Percentiles rank a stretch among this genome's conserved stretches.
These are phyloP conservation scores for Marchantia paleacea DNA, from an alignment of 225 moss, liverwort and hornwort genomes.

Conservation along the genomic window DNA sequence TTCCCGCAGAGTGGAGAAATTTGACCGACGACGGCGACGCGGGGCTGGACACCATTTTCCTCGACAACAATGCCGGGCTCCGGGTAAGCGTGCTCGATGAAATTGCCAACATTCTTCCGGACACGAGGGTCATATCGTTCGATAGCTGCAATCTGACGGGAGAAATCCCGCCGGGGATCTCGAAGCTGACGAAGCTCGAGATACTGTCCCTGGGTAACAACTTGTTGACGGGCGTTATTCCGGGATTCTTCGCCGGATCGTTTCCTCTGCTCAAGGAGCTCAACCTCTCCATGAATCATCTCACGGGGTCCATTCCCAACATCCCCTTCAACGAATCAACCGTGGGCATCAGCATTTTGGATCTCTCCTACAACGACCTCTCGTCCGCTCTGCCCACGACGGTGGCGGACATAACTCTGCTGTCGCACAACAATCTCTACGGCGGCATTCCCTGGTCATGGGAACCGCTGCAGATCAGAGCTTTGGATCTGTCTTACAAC, in stretches of 20 bases:
- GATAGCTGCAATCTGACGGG: slow-evolving; percentile 8
- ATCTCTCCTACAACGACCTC: slow-evolving; percentile 13
- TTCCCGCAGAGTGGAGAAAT: neutral
- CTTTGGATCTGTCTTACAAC: slow-evolving; percentile 28
- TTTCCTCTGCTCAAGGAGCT: slow-evolving; percentile 6
- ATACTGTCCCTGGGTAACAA: slow-evolving; percentile 12
- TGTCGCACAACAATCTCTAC: slow-evolving; percentile 11
- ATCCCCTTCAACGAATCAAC: neutral
- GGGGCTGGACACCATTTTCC: neutral
- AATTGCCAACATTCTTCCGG: slow-evolving; percentile 3
- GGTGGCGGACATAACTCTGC: slow-evolving; percentile 9
- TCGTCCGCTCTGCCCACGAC: neutral
- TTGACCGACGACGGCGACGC: neutral
- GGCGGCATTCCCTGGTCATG: slow-evolving; percentile 6
- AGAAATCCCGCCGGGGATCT: slow-evolving; percentile 1
- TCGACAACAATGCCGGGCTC: slow-evolving; percentile 5
- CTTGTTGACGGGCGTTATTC: neutral
- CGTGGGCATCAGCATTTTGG: neutral
- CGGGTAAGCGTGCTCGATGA: slow-evolving; percentile 2
- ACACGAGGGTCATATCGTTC: neutral
- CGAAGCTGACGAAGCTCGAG: neutral
- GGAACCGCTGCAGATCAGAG: neutral
- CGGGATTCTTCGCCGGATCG: neutral
- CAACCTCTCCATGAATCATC: neutral
- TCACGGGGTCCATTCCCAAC: neutral